phyloP scores from a whole-genome alignment of 2,329 filamentous ascomycete species.

The Fragosphaeria purpurea region DNA sequence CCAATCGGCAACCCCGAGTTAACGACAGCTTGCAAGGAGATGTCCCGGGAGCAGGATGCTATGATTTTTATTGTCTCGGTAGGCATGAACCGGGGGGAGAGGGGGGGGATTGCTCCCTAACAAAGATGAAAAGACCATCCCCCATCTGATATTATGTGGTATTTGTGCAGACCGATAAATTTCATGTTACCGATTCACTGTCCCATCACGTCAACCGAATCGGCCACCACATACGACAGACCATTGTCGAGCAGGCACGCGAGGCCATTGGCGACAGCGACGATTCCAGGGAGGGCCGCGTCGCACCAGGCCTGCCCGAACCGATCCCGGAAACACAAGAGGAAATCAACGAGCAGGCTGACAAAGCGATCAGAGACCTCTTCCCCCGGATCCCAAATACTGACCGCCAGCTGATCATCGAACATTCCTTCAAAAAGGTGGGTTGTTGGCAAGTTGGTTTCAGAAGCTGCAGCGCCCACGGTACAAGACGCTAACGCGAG shows the following conservation, averaged over 20 bases:
- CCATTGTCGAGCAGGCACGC: slow-evolving; percentile 48
- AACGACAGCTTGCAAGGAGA: slow-evolving; percentile 52
- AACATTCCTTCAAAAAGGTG: slow-evolving; percentile 54
- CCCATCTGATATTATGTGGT: not conserved
- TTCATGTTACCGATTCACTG: slow-evolving; percentile 17
- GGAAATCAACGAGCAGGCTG: slow-evolving; percentile 53
- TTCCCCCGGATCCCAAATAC: slow-evolving; percentile 57
- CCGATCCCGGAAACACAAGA: slow-evolving; percentile 49
- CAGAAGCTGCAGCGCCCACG: not conserved
- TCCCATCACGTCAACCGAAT: slow-evolving; percentile 46
- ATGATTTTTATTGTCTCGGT: slow-evolving; percentile 60
- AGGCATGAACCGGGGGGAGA: slow-evolving; percentile 19
- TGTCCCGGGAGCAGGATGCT: slow-evolving; percentile 50
- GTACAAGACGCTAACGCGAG: not conserved
- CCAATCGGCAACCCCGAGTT: slow-evolving; percentile 52
- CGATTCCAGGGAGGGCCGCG: slow-evolving; percentile 16
- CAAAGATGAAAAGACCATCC: no score
- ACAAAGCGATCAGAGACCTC: slow-evolving; percentile 51
- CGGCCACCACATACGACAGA: slow-evolving; percentile 50
- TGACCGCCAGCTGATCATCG: slow-evolving; percentile 51
- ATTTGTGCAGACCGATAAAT: not conserved
- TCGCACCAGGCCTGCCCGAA: slow-evolving; percentile 32
- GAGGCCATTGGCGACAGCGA: slow-evolving; percentile 17
- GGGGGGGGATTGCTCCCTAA: no score
- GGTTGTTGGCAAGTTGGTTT: slow-evolving; percentile 13